Percentiles rank a stretch among this genome's conserved stretches.
phyloP scores from a whole-genome alignment of 106 monocot genomes.

The Triglochin maritima region DNA sequence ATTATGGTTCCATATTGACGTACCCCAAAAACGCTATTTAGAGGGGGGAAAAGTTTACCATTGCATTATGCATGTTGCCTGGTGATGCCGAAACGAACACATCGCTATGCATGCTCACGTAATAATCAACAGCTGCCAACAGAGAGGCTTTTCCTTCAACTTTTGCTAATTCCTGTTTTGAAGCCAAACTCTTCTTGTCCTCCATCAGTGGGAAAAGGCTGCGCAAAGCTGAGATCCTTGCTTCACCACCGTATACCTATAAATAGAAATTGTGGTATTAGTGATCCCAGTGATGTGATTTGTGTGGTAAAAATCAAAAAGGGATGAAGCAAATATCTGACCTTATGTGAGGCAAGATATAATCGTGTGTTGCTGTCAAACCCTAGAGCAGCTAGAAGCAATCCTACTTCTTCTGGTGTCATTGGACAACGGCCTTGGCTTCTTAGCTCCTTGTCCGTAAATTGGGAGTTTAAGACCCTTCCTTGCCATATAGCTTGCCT shows the following conservation, averaged over 20 bases:
- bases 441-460: conserved; percentile 80
- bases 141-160: conserved; percentile 88
- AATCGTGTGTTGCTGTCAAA: conserved; percentile 75
- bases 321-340: conserved; percentile 5
- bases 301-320: not conserved
- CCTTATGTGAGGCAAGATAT: conserved; percentile 98
- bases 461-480: conserved; percentile 79
- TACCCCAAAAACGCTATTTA: not conserved
- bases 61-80: conserved; percentile 95
- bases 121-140: conserved; percentile 87
- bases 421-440: conserved; percentile 76
- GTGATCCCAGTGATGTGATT: not conserved
- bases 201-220: conserved; percentile 90
- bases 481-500: conserved; percentile 97
- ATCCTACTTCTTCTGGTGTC: conserved; percentile 89
- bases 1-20: not conserved
- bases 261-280: not conserved
- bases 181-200: conserved; percentile 85
- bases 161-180: conserved; percentile 58
- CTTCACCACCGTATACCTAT: conserved; percentile 88
- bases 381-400: conserved; percentile 74
- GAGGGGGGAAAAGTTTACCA: conserved; percentile 28
- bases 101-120: conserved; percentile 86
- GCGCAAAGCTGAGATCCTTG: conserved; percentile 65
- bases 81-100: conserved; percentile 92